These are phyloP conservation scores for Penicillium atrosanguineum DNA, from an alignment of 495 filamentous ascomycete species.

Conservation along the genomic window DNA sequence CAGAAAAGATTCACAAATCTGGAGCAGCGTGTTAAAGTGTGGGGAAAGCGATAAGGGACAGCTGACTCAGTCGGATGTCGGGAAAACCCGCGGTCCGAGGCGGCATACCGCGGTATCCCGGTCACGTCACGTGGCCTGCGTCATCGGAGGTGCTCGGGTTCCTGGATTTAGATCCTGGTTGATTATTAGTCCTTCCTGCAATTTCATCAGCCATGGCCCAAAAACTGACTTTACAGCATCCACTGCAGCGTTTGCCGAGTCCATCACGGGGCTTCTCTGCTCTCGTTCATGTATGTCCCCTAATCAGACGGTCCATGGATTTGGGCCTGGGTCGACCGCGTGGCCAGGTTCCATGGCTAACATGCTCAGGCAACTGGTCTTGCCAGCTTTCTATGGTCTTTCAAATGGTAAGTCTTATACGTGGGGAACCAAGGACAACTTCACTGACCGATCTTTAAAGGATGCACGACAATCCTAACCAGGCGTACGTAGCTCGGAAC, in stretches of 20 bases:
- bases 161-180: not conserved
- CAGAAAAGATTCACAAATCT: conserved; percentile 5
- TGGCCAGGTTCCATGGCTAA: conserved; percentile 12
- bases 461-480: conserved; percentile 46
- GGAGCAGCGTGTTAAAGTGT: conserved; percentile 17
- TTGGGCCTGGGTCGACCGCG: not conserved
- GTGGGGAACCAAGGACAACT: conserved; percentile 3
- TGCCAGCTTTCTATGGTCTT: conserved; percentile 64
- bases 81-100: conserved; percentile 10
- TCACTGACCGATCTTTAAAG: conserved; percentile 17
- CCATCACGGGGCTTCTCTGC: conserved; percentile 70
- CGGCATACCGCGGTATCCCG: conserved; percentile 21
- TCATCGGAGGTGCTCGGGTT: conserved; percentile 7
- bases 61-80: conserved; percentile 23
- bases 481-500: conserved; percentile 35
- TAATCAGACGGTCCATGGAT: conserved; percentile 1
- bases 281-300: conserved; percentile 58
- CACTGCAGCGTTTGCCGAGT: conserved; percentile 67
- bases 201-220: conserved; percentile 13
- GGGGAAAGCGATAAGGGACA: conserved; percentile 21
- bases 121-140: conserved; percentile 6
- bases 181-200: not conserved
- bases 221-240: conserved; percentile 48
- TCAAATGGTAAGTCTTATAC: conserved; percentile 52
- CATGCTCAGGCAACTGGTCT: conserved; percentile 53